Evolutionary conservation across 2,329 filamentous ascomycete species (phyloP).

Genomic region (Claviceps africana): DNA sequence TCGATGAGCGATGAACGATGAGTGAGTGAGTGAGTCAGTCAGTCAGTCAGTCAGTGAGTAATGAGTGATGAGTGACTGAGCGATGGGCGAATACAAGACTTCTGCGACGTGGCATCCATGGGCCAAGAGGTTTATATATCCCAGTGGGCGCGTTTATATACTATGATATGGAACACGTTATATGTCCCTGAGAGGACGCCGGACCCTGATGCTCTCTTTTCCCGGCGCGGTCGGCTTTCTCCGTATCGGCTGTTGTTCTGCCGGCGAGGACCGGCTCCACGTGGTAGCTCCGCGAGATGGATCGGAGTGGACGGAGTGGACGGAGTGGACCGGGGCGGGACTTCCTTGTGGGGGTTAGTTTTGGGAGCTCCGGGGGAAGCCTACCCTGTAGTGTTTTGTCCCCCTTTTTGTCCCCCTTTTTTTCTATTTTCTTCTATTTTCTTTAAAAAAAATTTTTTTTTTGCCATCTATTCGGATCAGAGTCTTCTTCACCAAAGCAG

Average conservation of each 20-base stretch:
- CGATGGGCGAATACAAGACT: too few relatives aligned
- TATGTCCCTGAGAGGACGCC: not conserved
- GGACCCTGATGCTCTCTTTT: not conserved
- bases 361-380: not conserved
- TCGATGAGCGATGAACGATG: too few relatives aligned
- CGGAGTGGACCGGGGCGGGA: slow-evolving; percentile 3
- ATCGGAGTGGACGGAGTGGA: too few relatives aligned
- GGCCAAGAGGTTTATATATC: not conserved
- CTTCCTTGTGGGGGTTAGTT: slow-evolving; percentile 5
- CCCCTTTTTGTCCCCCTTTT: too few relatives aligned
- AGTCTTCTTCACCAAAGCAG: too few relatives aligned
- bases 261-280: slow-evolving; percentile 8
- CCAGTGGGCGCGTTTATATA: too few relatives aligned
- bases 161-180: too few relatives aligned
- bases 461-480: too few relatives aligned
- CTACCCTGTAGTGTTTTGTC: not conserved
- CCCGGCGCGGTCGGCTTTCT: not conserved
- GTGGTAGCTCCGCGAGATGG: slow-evolving; percentile 16
- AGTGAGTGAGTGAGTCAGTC: not conserved
- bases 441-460: too few relatives aligned
- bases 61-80: too few relatives aligned
- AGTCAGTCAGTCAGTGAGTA: not conserved
- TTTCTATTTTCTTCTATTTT: too few relatives aligned
- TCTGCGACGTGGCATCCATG: not conserved
- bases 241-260: not conserved